These are phyloP conservation scores for Dendryphion nanum DNA, from an alignment of 2,329 filamentous ascomycete species.

Conservation along the genomic window DNA sequence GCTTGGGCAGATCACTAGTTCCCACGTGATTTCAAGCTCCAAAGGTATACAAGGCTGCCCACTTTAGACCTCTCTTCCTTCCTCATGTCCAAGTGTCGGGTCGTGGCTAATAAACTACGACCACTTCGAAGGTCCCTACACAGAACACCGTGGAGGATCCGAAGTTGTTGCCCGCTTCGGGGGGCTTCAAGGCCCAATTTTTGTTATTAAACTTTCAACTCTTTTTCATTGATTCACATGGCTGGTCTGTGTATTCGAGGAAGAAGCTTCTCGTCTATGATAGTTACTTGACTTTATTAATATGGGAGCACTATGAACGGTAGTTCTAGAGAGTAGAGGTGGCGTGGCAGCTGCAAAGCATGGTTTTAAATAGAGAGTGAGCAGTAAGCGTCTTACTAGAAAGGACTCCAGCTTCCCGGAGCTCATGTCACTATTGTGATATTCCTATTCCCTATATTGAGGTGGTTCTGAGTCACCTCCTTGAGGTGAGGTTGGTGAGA, in stretches of 20 bases:
- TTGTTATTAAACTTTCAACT: not conserved
- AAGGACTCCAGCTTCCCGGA: no score
- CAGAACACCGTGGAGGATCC: not conserved
- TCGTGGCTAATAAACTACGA: no score
- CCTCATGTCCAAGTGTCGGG: no score
- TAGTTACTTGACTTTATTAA: constrained; percentile 12
- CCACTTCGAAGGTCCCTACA: not conserved
- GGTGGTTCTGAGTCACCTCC: no score
- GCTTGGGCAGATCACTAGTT: not conserved
- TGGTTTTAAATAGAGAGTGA: no score
- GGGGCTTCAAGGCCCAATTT: not conserved
- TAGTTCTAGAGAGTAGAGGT: no score
- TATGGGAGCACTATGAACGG: constrained; percentile 6
- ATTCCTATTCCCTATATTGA: no score
- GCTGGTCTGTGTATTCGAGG: not conserved
- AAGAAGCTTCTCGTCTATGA: not conserved
- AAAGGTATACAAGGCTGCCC: not conserved
- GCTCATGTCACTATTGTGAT: no score
- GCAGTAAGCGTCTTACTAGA: no score
- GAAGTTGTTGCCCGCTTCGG: not conserved
- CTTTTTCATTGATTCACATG: not conserved
- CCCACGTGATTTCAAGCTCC: not conserved
- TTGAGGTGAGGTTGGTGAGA: no score
- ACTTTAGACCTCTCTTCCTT: not conserved
- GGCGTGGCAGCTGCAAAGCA: no score